phyloP scores from a whole-genome alignment of 768 basidiomycete genomes.

The Candolleomyces eurysporus region DNA sequence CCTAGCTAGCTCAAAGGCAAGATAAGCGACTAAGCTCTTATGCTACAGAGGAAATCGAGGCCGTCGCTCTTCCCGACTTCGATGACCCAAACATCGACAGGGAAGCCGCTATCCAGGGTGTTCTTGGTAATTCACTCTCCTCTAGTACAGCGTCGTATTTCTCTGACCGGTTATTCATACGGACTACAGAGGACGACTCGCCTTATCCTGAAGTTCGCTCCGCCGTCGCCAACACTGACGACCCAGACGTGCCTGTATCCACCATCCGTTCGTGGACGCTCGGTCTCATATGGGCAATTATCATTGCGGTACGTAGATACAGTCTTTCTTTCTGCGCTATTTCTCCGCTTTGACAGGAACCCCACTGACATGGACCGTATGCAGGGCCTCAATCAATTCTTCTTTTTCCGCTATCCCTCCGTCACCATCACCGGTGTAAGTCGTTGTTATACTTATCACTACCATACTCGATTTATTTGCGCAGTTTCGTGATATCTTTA shows the following conservation, averaged over 20 bases:
- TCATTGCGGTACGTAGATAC: slow-evolving; percentile 45
- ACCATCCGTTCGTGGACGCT: slow-evolving; percentile 72
- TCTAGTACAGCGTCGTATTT: slow-evolving; percentile 14
- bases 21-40: no score
- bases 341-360: neutral
- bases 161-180: neutral
- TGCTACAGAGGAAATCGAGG: slow-evolving; percentile 23
- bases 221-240: slow-evolving; percentile 70
- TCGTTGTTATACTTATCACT: slow-evolving; percentile 22
- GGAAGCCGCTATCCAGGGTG: slow-evolving; percentile 39
- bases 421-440: slow-evolving; percentile 55
- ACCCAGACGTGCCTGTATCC: slow-evolving; percentile 56
- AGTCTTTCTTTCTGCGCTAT: neutral
- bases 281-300: slow-evolving; percentile 66
- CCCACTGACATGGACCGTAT: neutral
- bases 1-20: no score
- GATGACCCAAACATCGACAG: slow-evolving; percentile 57
- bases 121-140: slow-evolving; percentile 38
- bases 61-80: slow-evolving; percentile 36
- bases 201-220: slow-evolving; percentile 74
- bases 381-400: slow-evolving; percentile 18
- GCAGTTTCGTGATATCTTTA: neutral
- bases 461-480: neutral
- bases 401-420: slow-evolving; percentile 73
- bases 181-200: slow-evolving; percentile 54